phyloP scores from a whole-genome alignment of 331 rosid genomes.

The Stylosanthes scabra region DNA sequence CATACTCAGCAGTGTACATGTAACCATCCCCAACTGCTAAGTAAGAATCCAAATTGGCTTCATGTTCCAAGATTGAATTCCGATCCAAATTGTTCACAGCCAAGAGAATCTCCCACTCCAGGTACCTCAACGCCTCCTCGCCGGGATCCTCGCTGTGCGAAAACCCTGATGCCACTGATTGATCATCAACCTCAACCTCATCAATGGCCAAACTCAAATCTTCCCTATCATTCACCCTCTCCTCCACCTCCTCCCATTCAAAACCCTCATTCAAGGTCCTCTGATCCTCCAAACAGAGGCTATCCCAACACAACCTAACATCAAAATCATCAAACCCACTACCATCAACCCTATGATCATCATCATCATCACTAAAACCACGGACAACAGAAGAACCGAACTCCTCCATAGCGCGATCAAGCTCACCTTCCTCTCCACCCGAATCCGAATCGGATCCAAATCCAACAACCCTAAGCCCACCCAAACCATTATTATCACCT shows the following conservation, averaged over 20 bases:
- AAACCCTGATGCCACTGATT: constrained; percentile 61
- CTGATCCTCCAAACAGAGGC: constrained; percentile 67
- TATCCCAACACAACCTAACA: constrained; percentile 63
- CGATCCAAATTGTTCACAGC: constrained; percentile 69
- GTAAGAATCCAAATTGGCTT: constrained; percentile 45
- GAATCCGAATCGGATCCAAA: constrained; percentile 73
- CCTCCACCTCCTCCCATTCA: constrained; percentile 75
- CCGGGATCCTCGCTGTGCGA: constrained; percentile 52
- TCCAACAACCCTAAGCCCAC: constrained; percentile 71
- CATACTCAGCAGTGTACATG: constrained; percentile 56
- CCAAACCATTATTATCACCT: constrained; percentile 10
- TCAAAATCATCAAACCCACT: constrained; percentile 60
- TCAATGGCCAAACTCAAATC: constrained; percentile 48
- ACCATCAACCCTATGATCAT: constrained; percentile 37
- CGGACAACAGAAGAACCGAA: constrained; percentile 22
- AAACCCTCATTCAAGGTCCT: constrained; percentile 56
- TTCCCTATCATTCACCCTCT: constrained; percentile 51
- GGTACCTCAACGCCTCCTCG: constrained; percentile 58
- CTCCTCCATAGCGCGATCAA: constrained; percentile 40
- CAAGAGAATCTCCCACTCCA: constrained; percentile 83
- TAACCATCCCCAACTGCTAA: constrained; percentile 55
- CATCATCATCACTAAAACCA: constrained; percentile 29
- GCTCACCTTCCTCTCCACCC: constrained; percentile 40
- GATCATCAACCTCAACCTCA: constrained; percentile 55
- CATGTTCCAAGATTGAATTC: constrained; percentile 46